phyloP scores from a whole-genome alignment of 495 filamentous ascomycete species.

The Chaetomium fimeti region DNA sequence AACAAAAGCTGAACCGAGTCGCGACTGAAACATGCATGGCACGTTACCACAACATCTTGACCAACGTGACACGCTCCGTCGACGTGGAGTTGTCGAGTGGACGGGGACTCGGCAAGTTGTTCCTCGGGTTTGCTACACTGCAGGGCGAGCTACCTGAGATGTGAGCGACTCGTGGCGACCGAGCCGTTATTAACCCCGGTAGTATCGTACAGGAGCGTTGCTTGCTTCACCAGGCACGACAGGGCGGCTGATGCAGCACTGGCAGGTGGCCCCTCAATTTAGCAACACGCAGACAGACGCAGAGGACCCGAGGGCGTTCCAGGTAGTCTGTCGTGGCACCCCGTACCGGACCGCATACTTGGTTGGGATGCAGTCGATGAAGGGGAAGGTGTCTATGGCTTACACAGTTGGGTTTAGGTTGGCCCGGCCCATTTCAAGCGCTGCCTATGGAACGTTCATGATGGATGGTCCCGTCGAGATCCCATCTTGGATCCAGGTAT shows the following conservation, averaged over 20 bases:
- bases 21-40: slow-evolving; percentile 23
- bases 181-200: not conserved
- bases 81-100: slow-evolving; percentile 1
- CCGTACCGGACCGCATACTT: too few species aligned
- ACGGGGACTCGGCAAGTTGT: not conserved
- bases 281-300: not conserved
- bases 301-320: not conserved
- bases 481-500: not conserved
- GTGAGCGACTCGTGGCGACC: not conserved
- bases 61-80: not conserved
- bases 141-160: not conserved
- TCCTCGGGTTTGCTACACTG: slow-evolving; percentile 4
- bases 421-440: not conserved
- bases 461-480: not conserved
- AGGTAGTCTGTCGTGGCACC: too few species aligned
- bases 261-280: not conserved
- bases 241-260: not conserved
- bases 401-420: too few species aligned
- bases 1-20: not conserved
- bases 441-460: not conserved
- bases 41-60: slow-evolving; percentile 26
- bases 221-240: not conserved
- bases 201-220: not conserved
- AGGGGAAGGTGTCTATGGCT: too few species aligned
- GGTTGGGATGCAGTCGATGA: too few species aligned